Percentiles rank a stretch among this genome's conserved stretches.
These are phyloP conservation scores for Teunomyces funiuensis DNA, from an alignment of 805 yeast species.

Conservation along the genomic window DNA sequence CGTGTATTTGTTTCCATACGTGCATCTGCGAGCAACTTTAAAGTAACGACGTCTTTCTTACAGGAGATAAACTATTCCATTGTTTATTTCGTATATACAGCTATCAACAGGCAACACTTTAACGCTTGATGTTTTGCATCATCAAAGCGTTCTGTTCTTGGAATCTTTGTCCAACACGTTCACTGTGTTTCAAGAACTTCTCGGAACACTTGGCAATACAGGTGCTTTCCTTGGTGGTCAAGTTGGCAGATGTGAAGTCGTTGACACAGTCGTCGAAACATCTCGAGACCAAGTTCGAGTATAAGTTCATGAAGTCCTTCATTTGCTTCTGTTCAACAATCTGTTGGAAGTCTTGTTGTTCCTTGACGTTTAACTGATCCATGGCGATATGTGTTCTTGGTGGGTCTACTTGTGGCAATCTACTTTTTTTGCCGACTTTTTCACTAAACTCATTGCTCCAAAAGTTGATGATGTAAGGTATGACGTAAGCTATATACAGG, in stretches of 20 bases:
- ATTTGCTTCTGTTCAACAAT: constrained; percentile 96
- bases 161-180: constrained; percentile 98
- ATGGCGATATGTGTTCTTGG: constrained; percentile 38
- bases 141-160: constrained; percentile 90
- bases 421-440: not conserved
- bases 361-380: constrained; percentile 94
- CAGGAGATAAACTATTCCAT: not conserved
- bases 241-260: constrained; percentile 90
- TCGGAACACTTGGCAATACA: constrained; percentile 94
- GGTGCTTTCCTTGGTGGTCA: constrained; percentile 78
- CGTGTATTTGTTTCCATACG: too few species aligned
- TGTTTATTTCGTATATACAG: not conserved
- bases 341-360: constrained; percentile 95
- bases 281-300: constrained; percentile 93
- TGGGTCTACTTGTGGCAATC: not conserved
- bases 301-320: constrained; percentile 97
- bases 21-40: too few species aligned
- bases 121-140: constrained; percentile 58
- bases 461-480: not conserved
- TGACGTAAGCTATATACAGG: constrained; percentile 5
- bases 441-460: not conserved
- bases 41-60: too few species aligned
- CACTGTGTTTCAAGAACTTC: constrained; percentile 96
- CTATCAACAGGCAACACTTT: not conserved
- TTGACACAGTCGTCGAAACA: constrained; percentile 98